Base-by-base conservation (phyloP, 495 filamentous ascomycete genomes). In the Talaromyces nanjingensis region DNA sequence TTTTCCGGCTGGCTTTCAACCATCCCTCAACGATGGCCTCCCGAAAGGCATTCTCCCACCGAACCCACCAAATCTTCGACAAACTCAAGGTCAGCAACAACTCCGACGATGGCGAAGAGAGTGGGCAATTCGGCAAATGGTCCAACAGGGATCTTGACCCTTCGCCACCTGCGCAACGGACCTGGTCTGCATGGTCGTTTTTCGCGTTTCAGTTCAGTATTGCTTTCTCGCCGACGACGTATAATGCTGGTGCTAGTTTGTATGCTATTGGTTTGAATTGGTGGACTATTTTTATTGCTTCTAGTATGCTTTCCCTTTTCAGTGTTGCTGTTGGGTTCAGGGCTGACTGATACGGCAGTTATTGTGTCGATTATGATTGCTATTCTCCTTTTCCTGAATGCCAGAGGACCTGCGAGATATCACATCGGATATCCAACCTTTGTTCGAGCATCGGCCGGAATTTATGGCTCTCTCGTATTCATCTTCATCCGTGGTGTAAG, bases 401-500 rank as follows among this genome's bases (percentile, higher is more conserved):
- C 59, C 6, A 39, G 59, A 47, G 59, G 59, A 5, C 25, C 59
- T 25, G 59, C 59, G 24, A 60, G 63, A 34, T 69, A 66, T 60
- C 68, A 69, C 39, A 31, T 83, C 6, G 81, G 82, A 9, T 88
- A 86, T 71, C 81, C 85, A 6, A 82, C 87, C n/a, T 73, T 83
- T 55, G 76, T 79, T 6, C 78, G 84, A 6, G 78, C 83, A 20
- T 72, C 76, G 85, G 65, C 34, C 12, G 59, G 59, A 1, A 60
- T 60, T n/a, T 60, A 60, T 11, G 59, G 59, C 24, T 60, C 59
- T 14, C 59, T 60, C 16, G 39, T 60, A 6, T 60, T 60, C 25
- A 8, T 60, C 8, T 60, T 60, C 22, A 60, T 60, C 39, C 59
- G 59, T 37, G 59, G 59, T 27, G 59, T 60, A 60, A 60, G 39